Percentiles rank a stretch among this genome's conserved stretches.
These are phyloP conservation scores for Rasamsonia emersonii DNA, from an alignment of 2,329 filamentous ascomycete genomes.

Conservation along the genomic window DNA sequence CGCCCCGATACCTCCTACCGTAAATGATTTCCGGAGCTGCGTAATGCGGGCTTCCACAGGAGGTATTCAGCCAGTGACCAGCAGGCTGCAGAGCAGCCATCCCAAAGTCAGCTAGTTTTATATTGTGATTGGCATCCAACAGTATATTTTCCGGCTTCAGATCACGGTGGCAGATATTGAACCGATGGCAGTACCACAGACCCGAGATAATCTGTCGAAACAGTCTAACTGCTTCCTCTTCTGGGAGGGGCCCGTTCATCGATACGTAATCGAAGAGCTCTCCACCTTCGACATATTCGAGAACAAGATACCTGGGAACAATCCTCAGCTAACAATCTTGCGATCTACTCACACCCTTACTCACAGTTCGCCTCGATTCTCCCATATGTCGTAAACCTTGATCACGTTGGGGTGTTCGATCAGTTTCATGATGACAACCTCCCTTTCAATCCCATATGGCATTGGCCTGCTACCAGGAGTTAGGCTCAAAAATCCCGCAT, in stretches of 20 bases:
- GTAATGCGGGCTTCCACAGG: slow-evolving; percentile 94
- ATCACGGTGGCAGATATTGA: slow-evolving; percentile 93
- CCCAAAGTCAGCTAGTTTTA: slow-evolving; percentile 96
- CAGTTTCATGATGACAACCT: slow-evolving; percentile 94
- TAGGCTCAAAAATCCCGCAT: slow-evolving; percentile 49
- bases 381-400: slow-evolving; percentile 93
- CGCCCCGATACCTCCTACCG: slow-evolving; percentile 68
- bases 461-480: slow-evolving; percentile 59
- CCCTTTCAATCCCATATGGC: slow-evolving; percentile 82
- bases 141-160: slow-evolving; percentile 97
- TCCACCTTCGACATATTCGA: slow-evolving; percentile 79
- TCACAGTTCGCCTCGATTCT: slow-evolving; percentile 90
- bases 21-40: slow-evolving; percentile 86
- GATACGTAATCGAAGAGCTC: slow-evolving; percentile 87
- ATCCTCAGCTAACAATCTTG: no score
- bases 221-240: slow-evolving; percentile 72
- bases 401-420: slow-evolving; percentile 94
- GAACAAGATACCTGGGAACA: slow-evolving; percentile 70
- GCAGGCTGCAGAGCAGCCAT: slow-evolving; percentile 89
- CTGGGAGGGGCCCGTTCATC: slow-evolving; percentile 60
- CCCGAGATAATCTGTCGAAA: slow-evolving; percentile 92
- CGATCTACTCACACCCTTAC: no score
- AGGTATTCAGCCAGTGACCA: slow-evolving; percentile 71
- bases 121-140: slow-evolving; percentile 62
- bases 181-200: slow-evolving; percentile 83